Evolutionary conservation across 2,329 filamentous ascomycete genomes (phyloP).

Genomic region (Penicillium sp.): DNA sequence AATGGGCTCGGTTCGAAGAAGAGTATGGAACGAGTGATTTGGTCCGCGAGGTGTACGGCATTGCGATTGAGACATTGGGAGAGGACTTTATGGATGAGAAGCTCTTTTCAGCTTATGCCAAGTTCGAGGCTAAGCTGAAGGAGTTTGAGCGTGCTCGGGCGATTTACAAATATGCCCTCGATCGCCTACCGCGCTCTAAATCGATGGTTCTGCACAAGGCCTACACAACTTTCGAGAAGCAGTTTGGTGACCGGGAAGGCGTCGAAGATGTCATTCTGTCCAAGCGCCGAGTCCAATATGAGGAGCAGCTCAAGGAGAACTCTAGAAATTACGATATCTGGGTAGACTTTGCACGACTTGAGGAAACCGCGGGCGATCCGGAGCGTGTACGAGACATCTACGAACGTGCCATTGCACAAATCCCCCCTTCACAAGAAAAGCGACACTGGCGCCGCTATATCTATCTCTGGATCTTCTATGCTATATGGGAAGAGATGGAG

Average conservation of each 20-base stretch:
- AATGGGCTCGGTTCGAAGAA: slow-evolving; percentile 97
- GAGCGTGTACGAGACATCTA: slow-evolving; percentile 90
- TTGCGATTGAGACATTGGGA: slow-evolving; percentile 82
- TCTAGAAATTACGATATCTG: slow-evolving; percentile 95
- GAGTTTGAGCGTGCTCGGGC: slow-evolving; percentile 91
- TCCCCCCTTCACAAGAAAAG: slow-evolving; percentile 94
- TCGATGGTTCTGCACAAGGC: slow-evolving; percentile 84
- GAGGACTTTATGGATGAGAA: slow-evolving; percentile 96
- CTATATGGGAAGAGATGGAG: slow-evolving; percentile 89
- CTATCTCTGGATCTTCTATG: slow-evolving; percentile 97
- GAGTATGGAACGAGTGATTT: slow-evolving; percentile 89
- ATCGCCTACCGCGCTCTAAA: slow-evolving; percentile 84
- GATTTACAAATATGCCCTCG: slow-evolving; percentile 95
- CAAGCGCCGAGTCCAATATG: slow-evolving; percentile 89
- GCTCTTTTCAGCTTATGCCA: slow-evolving; percentile 92
- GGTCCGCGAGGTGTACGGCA: slow-evolving; percentile 87
- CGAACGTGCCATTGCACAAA: slow-evolving; percentile 90
- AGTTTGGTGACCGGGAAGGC: slow-evolving; percentile 89
- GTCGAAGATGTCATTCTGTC: slow-evolving; percentile 95
- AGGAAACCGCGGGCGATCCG: slow-evolving; percentile 79
- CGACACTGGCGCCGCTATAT: slow-evolving; percentile 96
- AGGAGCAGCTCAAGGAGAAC: slow-evolving; percentile 90
- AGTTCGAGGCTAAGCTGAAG: slow-evolving; percentile 90
- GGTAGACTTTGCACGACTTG: slow-evolving; percentile 91
- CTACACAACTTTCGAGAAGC: slow-evolving; percentile 97